phyloP scores from a whole-genome alignment of 2,329 filamentous ascomycete genomes.

The Stagonosporopsis tanaceti region DNA sequence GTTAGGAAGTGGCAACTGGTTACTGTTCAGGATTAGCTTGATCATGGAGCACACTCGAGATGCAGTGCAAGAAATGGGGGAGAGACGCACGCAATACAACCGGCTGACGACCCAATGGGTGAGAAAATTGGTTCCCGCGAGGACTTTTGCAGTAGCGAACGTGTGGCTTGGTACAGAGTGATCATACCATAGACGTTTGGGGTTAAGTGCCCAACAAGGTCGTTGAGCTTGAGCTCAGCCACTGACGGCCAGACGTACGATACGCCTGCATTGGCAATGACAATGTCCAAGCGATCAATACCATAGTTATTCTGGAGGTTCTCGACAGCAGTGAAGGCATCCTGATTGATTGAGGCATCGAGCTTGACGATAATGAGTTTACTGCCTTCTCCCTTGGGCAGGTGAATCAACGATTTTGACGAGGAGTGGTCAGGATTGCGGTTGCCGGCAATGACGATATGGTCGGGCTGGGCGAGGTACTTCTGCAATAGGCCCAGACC shows the following conservation, averaged over 20 bases:
- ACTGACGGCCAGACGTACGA: conserved; percentile 7
- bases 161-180: conserved; percentile 23
- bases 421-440: conserved; percentile 6
- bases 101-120: conserved; percentile 22
- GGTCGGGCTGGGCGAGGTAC: conserved; percentile 1
- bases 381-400: conserved; percentile 5
- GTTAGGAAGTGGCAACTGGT: conserved; percentile 5
- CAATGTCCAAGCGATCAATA: conserved; percentile 1
- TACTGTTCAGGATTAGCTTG: not conserved
- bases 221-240: conserved; percentile 6
- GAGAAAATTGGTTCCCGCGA: conserved; percentile 13
- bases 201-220: conserved; percentile 16
- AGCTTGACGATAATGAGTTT: conserved; percentile 11
- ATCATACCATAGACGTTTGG: conserved; percentile 24
- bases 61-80: too few species aligned
- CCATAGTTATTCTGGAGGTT: not conserved
- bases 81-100: conserved; percentile 5
- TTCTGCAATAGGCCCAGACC: conserved; percentile 12
- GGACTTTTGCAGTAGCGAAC: conserved; percentile 18
- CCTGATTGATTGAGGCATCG: conserved; percentile 9
- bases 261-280: conserved; percentile 4
- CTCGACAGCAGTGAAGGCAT: not conserved
- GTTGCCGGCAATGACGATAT: conserved; percentile 3
- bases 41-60: too few species aligned
- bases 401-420: conserved; percentile 1